phyloP scores from a whole-genome alignment of 2,329 filamentous ascomycete species.

The Epichloe gansuensis region DNA sequence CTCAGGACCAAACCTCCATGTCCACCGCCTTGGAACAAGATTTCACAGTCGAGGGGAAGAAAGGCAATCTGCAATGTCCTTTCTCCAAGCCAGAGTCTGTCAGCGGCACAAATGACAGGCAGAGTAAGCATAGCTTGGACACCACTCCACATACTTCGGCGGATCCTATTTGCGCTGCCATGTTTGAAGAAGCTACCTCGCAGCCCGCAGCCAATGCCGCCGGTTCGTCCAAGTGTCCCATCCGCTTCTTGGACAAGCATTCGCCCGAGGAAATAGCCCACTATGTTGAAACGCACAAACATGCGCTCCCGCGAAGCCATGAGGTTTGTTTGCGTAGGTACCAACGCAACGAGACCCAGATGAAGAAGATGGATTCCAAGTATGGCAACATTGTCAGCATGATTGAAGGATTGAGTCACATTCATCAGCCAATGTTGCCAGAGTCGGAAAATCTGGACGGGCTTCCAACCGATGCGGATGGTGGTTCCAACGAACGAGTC shows the following conservation, averaged over 20 bases:
- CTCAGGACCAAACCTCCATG: constrained; percentile 39
- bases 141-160: constrained; percentile 34
- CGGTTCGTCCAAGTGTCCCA: constrained; percentile 62
- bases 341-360: constrained; percentile 73
- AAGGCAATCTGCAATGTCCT: constrained; percentile 68
- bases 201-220: constrained; percentile 37
- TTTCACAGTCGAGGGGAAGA: constrained; percentile 76
- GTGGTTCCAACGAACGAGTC: constrained; percentile 55
- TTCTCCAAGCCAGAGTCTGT: constrained; percentile 43
- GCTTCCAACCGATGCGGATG: constrained; percentile 31
- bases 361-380: constrained; percentile 82
- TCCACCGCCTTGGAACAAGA: constrained; percentile 69
- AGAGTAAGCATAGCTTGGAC: constrained; percentile 17
- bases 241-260: constrained; percentile 83
- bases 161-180: constrained; percentile 52
- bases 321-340: constrained; percentile 85
- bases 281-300: constrained; percentile 91
- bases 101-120: constrained; percentile 16
- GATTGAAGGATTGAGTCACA: constrained; percentile 79
- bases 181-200: constrained; percentile 46
- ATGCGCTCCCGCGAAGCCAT: constrained; percentile 86
- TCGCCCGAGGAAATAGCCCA: constrained; percentile 85
- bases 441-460: constrained; percentile 33
- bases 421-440: constrained; percentile 79
- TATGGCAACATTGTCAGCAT: constrained; percentile 87